phyloP scores from a whole-genome alignment of 192 early-diverging fungal genomes.

The Chytriomyces sp. region DNA sequence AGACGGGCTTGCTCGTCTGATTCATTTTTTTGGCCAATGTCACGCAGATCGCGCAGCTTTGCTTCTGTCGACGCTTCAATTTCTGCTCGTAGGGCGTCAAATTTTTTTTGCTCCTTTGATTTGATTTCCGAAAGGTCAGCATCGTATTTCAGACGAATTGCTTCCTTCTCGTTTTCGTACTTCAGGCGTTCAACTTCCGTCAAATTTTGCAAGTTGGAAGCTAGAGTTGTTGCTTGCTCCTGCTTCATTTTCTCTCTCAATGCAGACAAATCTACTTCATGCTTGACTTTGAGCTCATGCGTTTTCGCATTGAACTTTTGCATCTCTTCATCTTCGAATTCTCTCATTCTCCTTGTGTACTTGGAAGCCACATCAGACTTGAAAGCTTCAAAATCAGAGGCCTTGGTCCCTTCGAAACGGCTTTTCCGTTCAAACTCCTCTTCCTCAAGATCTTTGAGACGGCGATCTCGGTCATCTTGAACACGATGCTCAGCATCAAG shows the following conservation, averaged over 20 bases:
- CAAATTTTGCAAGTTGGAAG: conserved; percentile 8
- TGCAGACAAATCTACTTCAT: background rate
- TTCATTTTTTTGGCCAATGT: background rate
- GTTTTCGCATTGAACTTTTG: background rate
- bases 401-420: background rate
- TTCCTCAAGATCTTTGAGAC: background rate
- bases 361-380: conserved; percentile 1
- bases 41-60: conserved; percentile 9
- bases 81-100: background rate
- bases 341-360: background rate
- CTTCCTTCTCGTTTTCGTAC: conserved; percentile 22
- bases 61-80: conserved; percentile 12
- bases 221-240: conserved; percentile 1
- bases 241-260: conserved; percentile 17
- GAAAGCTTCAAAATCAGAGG: background rate
- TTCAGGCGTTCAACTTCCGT: conserved; percentile 22
- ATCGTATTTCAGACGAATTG: conserved; percentile 1
- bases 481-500: background rate
- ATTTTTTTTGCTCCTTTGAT: conserved; percentile 8
- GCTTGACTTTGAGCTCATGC: background rate
- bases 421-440: background rate
- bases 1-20: background rate
- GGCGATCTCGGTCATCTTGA: background rate
- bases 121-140: conserved; percentile 8
- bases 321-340: conserved; percentile 1